phyloP scores from a whole-genome alignment of 1,139 yeast genomes.

The Candida buenavistaensis region DNA sequence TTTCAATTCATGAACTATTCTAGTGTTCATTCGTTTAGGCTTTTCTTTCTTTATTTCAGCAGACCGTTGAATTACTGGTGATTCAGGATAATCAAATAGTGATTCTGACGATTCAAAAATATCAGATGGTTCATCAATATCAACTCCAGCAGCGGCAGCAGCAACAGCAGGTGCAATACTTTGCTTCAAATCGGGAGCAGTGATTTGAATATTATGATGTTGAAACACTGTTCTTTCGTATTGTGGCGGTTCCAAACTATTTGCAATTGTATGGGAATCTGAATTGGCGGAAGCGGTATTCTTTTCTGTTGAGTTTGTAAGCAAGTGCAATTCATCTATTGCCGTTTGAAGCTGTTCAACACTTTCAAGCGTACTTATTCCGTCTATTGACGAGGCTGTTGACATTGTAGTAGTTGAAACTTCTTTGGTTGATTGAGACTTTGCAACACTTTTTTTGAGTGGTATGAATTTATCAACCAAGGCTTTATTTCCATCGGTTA shows the following conservation, averaged over 20 bases:
- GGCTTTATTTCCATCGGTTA: background rate
- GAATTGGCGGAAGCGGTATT: constrained; percentile 1
- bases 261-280: constrained; percentile 2
- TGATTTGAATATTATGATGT: constrained; percentile 10
- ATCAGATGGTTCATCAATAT: too few relatives aligned
- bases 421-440: background rate
- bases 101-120: too few relatives aligned
- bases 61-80: background rate
- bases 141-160: background rate
- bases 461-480: background rate
- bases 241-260: constrained; percentile 4
- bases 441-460: constrained; percentile 1
- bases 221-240: constrained; percentile 12
- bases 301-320: constrained; percentile 1
- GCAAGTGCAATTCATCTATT: constrained; percentile 2
- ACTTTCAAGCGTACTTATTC: background rate
- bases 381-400: background rate
- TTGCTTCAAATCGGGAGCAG: constrained; percentile 10
- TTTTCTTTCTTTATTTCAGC: background rate
- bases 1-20: too few relatives aligned
- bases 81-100: too few relatives aligned
- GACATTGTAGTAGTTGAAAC: background rate
- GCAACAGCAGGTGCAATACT: constrained; percentile 6
- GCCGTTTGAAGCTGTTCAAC: constrained; percentile 3
- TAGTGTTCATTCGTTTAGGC: too few relatives aligned